A percentile compares a stretch with the other conserved stretches of the same genome.
Conservation (phyloP, 2,329 filamentous ascomycete species). For the Talaromyces marneffei region DNA sequence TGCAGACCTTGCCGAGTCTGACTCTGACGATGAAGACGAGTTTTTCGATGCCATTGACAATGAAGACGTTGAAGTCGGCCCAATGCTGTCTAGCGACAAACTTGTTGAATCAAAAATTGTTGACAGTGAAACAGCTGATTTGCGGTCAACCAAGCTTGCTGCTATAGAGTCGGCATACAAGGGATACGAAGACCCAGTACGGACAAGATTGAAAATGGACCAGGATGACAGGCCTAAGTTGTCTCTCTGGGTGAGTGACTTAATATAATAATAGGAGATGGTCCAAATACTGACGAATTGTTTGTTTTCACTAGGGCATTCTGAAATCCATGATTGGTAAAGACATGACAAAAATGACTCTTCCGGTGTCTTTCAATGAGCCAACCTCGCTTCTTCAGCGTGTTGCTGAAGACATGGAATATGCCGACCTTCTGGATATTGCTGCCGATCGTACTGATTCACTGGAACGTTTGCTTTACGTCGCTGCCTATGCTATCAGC, state of each 20-base stretch:
- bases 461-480: conserved; percentile 86
- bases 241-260: conserved; percentile 75
- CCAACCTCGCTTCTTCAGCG: conserved; percentile 92
- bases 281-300: neutral
- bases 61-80: conserved; percentile 68
- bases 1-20: conserved; percentile 65
- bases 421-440: conserved; percentile 82
- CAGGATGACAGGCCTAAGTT: conserved; percentile 90
- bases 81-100: conserved; percentile 52
- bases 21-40: conserved; percentile 80
- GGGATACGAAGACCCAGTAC: conserved; percentile 85
- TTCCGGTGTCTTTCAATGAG: conserved; percentile 97
- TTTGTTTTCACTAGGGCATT: conserved; percentile 60
- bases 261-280: neutral
- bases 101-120: conserved; percentile 45
- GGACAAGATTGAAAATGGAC: conserved; percentile 77
- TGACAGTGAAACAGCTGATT: conserved; percentile 33
- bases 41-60: conserved; percentile 97
- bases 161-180: conserved; percentile 74
- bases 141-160: conserved; percentile 46
- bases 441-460: conserved; percentile 82
- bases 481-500: conserved; percentile 90
- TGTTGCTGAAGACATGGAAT: conserved; percentile 97
- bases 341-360: conserved; percentile 99
- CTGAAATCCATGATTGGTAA: conserved; percentile 99